Evolutionary conservation across 2,329 filamentous ascomycete genomes (phyloP).

Genomic region (Coccinonectria pachysandricola): DNA sequence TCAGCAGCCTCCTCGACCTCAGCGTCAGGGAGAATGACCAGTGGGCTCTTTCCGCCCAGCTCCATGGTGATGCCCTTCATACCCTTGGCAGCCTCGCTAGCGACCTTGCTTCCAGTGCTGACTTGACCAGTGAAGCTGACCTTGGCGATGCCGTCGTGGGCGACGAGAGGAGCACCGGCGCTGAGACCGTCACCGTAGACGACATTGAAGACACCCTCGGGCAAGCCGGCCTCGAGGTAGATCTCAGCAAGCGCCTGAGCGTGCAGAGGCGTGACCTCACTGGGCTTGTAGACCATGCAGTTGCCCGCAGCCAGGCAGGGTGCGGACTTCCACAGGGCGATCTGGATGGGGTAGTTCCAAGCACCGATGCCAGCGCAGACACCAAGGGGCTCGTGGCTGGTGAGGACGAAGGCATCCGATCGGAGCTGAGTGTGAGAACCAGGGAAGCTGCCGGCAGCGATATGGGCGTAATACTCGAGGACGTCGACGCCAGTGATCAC

Average conservation of each 20-base stretch:
- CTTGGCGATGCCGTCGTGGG: slow-evolving; percentile 66
- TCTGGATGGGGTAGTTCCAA: slow-evolving; percentile 90
- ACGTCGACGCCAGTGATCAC: slow-evolving; percentile 76
- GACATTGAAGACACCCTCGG: slow-evolving; percentile 77
- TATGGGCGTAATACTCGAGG: slow-evolving; percentile 75
- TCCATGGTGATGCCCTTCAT: slow-evolving; percentile 95
- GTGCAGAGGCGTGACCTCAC: slow-evolving; percentile 79
- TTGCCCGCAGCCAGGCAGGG: slow-evolving; percentile 80
- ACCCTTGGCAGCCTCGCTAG: slow-evolving; percentile 58
- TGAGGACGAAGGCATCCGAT: slow-evolving; percentile 71
- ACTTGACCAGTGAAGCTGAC: slow-evolving; percentile 88
- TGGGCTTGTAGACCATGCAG: slow-evolving; percentile 86
- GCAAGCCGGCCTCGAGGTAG: slow-evolving; percentile 69
- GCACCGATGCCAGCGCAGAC: slow-evolving; percentile 82
- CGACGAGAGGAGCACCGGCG: slow-evolving; percentile 64
- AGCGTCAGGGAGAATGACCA: slow-evolving; percentile 71
- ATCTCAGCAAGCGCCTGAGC: slow-evolving; percentile 64
- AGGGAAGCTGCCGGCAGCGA: slow-evolving; percentile 69
- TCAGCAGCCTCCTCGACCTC: slow-evolving; percentile 73
- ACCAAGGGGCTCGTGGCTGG: slow-evolving; percentile 69
- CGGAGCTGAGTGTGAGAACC: slow-evolving; percentile 68
- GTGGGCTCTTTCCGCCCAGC: slow-evolving; percentile 75
- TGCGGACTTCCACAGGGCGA: slow-evolving; percentile 81
- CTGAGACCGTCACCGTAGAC: slow-evolving; percentile 65
- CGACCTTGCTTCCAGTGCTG: slow-evolving; percentile 72